Evolutionary conservation across 1,284 basidiomycete species (phyloP).

Genomic region (Malassezia furfur): DNA sequence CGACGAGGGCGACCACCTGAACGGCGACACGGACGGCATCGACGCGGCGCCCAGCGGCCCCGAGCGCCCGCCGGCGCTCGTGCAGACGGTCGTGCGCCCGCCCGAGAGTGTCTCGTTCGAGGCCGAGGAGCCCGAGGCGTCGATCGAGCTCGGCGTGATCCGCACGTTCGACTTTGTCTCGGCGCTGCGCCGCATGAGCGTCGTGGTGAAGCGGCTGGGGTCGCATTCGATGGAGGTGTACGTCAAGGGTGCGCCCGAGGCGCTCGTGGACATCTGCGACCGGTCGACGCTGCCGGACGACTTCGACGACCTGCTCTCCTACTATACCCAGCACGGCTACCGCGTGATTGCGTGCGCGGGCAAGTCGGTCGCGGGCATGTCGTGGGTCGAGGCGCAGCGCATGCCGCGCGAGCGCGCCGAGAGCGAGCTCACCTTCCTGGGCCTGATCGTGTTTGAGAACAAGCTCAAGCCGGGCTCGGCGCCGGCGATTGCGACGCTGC

Average conservation of each 20-base stretch:
- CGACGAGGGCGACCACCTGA: slow-evolving; percentile 61
- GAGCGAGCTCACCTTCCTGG: slow-evolving; percentile 78
- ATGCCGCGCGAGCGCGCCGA: slow-evolving; percentile 95
- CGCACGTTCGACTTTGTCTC: slow-evolving; percentile 96
- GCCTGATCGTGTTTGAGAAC: slow-evolving; percentile 96
- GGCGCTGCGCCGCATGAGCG: slow-evolving; percentile 85
- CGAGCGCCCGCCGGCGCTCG: slow-evolving; percentile 73
- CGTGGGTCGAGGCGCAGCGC: slow-evolving; percentile 94
- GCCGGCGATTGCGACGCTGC: slow-evolving; percentile 79
- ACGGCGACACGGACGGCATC: slow-evolving; percentile 29
- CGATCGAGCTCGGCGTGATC: slow-evolving; percentile 78
- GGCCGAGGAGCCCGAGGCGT: slow-evolving; percentile 54
- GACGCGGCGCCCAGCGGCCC: slow-evolving; percentile 41
- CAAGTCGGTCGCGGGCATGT: slow-evolving; percentile 81
- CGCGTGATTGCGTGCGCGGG: slow-evolving; percentile 97
- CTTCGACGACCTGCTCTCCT: slow-evolving; percentile 90
- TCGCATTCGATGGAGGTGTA: slow-evolving; percentile 93
- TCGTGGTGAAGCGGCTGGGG: slow-evolving; percentile 88
- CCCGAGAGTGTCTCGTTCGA: slow-evolving; percentile 80
- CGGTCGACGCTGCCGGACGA: slow-evolving; percentile 61
- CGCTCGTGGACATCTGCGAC: slow-evolving; percentile 79
- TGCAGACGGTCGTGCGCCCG: slow-evolving; percentile 91
- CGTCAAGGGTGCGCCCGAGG: slow-evolving; percentile 96
- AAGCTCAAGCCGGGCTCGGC: slow-evolving; percentile 89
- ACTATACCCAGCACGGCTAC: slow-evolving; percentile 94